Evolutionary conservation across 129 eudicot genomes (phyloP), one percentile per base, ranked within the genome.

Genomic region (Artemisia annua): DNA sequence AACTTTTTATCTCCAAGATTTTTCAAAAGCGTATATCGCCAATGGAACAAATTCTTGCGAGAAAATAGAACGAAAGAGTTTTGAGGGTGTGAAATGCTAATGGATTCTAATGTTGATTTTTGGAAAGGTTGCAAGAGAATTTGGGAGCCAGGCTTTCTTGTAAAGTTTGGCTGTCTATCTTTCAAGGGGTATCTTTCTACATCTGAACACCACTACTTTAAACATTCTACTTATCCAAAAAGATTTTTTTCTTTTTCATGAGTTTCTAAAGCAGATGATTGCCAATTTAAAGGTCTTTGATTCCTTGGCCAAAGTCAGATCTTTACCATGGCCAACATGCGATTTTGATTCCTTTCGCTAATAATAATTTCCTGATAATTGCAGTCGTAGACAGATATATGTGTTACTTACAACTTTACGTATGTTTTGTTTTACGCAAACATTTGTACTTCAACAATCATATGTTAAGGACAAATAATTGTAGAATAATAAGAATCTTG

Each of bases 261-360:
- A 66, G 75, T 73, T 82, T 82, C 72, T 56, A 72, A 82, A 77
- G 78, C 56, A 72, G 64, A 53, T 71, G 75, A 73, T 60, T 64
- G 74, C 78, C 67, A 71, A 63, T 63, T 14, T 49, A 81, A 79
- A 59, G 79, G 69, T 67, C 75, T 60, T 58, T 80, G 82, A 83
- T 83, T 84, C 78, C 85, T 80, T 80, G 70, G 82, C 82, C 88
- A 71, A 80, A 84, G 79, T 80, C 83, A 77, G 66, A 84, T 78
- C 78, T 66, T 69, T 78, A 77, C 80, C 64, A 69, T 57, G 77
- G 68, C 85, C 83, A 84, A 76, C 80, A 75, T 80, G 78, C 60
- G 80, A 80, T 76, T 77, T 80, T 82, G 79, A 73, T 78, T 63
- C 80, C 75, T 20, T 44, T 81, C 61, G 28, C 48, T 64, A 2